A percentile compares a stretch with the other conserved stretches of the same genome.
Evolutionary conservation across 73 alveolate genomes (phyloP).

Genomic region (Uronychia binucleata): DNA sequence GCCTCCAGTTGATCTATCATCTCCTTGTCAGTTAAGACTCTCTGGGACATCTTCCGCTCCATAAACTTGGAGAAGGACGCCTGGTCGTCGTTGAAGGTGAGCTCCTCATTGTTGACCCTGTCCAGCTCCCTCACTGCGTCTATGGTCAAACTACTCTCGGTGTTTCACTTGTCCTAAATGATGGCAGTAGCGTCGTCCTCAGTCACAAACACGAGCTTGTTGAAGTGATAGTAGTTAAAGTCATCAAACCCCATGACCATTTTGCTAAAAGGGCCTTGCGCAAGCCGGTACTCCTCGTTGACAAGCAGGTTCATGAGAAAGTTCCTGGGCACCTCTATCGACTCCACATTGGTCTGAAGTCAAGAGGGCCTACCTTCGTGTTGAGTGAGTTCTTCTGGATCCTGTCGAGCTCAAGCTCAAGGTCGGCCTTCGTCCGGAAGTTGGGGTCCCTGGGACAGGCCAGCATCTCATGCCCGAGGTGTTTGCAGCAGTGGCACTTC

Average conservation of each 20-base stretch:
- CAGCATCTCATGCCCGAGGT: conserved; percentile 57
- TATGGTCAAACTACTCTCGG: no score
- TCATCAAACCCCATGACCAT: conserved; percentile 60
- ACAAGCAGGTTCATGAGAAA: not conserved
- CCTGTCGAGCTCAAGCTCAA: conserved; percentile 59
- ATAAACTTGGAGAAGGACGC: no score
- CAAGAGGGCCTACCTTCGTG: conserved; percentile 8
- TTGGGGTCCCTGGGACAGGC: conserved; percentile 79
- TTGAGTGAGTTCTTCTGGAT: conserved; percentile 31
- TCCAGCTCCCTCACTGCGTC: no score
- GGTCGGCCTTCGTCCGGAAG: conserved; percentile 28
- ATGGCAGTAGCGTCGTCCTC: conserved; percentile 1
- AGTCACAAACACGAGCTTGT: conserved; percentile 10
- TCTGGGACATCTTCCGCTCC: no score
- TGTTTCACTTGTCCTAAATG: no score
- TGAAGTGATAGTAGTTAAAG: conserved; percentile 41
- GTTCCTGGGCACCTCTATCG: not conserved
- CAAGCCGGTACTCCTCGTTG: not conserved
- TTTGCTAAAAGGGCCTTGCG: conserved; percentile 33
- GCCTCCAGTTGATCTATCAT: no score
- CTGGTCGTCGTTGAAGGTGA: no score
- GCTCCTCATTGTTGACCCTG: no score
- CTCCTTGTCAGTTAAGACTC: no score
- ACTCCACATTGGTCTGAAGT: conserved; percentile 4
- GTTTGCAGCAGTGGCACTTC: conserved; percentile 68